Base-by-base conservation (phyloP, 768 basidiomycete genomes). In the Hericium rajendrae region DNA sequence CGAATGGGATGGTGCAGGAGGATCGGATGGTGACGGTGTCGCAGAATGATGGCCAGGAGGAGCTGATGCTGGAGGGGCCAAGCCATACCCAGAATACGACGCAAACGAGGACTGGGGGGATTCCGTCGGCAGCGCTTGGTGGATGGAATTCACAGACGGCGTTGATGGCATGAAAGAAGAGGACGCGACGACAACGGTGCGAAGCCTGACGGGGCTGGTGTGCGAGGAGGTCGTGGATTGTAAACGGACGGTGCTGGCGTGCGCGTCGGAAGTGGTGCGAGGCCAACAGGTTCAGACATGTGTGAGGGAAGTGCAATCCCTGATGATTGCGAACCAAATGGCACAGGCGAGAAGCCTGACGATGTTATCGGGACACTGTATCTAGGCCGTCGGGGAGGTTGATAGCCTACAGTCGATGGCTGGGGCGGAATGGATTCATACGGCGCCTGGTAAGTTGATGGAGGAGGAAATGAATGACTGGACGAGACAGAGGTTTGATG, bases 291-390 rank as follows among this genome's bases (percentile, higher is more conserved):
- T 15, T 43, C 54, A n/a, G 54, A 43, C 15, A 28, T 28, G 24
- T 46, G 54, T 24, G 61, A 58, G 9, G 55, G 57, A n/a, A 57
- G 22, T 15, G 53, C 40, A 39, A 63, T 51, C 20, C 62, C 59
- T 10, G 58, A 61, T 3, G 65, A 63, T 22, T 67, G 65, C 5
- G 69, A 64, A 15, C 60, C 38, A 55, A 62, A 75, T 26, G 76
- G 66, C 48, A 85, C 65, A 40, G 86, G 83, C 54, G 80, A 71
- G 63, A 88, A 91, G 12, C 88, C 86, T 11, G 87, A 86, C 0
- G 86, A 82, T 6, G 81, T 71, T 0, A 79, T 65, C 18, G 86
- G 85, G 58, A 87, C 72, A 62, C 84, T 88, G 62, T 85, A 83
- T 54, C 88, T 76, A 12, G 86, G 81, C 38, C 80, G 68, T 22